Evolutionary conservation across 371 early-diverging fungal species (phyloP).

Genomic region (Saksenaea vasiformis): DNA sequence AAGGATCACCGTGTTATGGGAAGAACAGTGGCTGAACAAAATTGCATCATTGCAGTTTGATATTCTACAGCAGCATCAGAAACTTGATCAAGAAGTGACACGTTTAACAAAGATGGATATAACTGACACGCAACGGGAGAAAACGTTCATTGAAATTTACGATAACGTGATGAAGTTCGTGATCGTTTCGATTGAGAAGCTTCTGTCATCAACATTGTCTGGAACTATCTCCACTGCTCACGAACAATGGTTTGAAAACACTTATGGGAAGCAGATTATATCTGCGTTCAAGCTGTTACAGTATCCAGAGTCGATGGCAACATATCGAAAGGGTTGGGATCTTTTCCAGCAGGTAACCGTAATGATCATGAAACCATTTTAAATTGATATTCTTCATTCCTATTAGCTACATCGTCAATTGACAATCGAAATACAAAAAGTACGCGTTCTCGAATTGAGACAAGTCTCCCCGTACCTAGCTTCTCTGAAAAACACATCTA

Average conservation of each 20-base stretch:
- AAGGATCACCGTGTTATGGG: conserved; percentile 79
- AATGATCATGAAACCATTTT: neutral
- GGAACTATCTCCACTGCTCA: conserved; percentile 53
- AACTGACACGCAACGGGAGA: conserved; percentile 41
- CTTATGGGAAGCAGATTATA: conserved; percentile 54
- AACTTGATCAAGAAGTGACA: conserved; percentile 54
- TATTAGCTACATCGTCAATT: conserved; percentile 50
- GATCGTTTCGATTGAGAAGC: conserved; percentile 54
- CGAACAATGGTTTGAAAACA: conserved; percentile 68
- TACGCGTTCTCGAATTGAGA: conserved; percentile 54
- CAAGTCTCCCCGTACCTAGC: conserved; percentile 71
- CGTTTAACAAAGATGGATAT: conserved; percentile 50
- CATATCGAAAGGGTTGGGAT: conserved; percentile 61
- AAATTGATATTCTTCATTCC: neutral
- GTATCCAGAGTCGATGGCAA: conserved; percentile 51
- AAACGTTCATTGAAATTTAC: conserved; percentile 56
- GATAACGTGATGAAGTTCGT: conserved; percentile 62
- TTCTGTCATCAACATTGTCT: conserved; percentile 42
- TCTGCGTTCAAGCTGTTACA: conserved; percentile 53
- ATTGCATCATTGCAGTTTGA: conserved; percentile 70
- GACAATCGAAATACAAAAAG: conserved; percentile 60
- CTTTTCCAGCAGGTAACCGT: conserved; percentile 56
- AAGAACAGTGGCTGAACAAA: conserved; percentile 78
- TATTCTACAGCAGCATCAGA: conserved; percentile 53
- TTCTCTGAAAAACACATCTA: conserved; percentile 42